These are phyloP conservation scores for Debaryomycetaceae sp. DNA, from an alignment of 1,139 yeast species.

Conservation along the genomic window DNA sequence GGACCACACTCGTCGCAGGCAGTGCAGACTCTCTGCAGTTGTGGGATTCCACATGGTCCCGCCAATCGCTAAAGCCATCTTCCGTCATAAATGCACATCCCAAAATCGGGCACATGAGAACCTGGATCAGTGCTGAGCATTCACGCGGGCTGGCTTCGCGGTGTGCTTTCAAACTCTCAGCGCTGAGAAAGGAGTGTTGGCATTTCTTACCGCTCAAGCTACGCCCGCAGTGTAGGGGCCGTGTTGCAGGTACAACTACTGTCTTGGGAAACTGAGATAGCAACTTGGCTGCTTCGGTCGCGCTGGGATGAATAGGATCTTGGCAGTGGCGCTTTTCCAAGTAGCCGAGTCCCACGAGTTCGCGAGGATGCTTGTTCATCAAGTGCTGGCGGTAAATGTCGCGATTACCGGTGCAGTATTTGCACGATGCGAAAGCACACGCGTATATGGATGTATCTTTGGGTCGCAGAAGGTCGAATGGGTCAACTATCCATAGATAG, in stretches of 20 bases:
- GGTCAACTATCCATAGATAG: background rate
- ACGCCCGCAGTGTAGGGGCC: background rate
- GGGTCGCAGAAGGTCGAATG: background rate
- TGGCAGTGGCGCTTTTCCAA: slow-evolving; percentile 11
- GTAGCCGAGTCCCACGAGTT: slow-evolving; percentile 20
- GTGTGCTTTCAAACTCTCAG: background rate
- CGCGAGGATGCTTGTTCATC: slow-evolving; percentile 14
- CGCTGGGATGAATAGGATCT: background rate
- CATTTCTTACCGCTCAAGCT: background rate
- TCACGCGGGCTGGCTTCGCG: slow-evolving; percentile 5
- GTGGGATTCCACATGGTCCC: slow-evolving; percentile 16
- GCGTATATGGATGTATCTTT: slow-evolving; percentile 6
- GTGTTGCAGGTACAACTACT: slow-evolving; percentile 1
- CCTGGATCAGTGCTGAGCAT: slow-evolving; percentile 21
- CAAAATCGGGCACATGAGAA: slow-evolving; percentile 27
- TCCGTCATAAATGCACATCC: slow-evolving; percentile 35
- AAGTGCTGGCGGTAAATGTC: slow-evolving; percentile 21
- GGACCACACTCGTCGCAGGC: no score
- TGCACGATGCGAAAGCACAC: slow-evolving; percentile 23
- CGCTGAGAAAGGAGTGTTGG: background rate
- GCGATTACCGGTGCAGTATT: slow-evolving; percentile 23
- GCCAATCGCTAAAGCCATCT: slow-evolving; percentile 24
- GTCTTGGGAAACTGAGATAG: background rate
- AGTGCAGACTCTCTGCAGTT: no score
- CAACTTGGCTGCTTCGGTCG: background rate